Conservation (phyloP, 345 rosid species). For the Arabidopsis thaliana region TAIR10.1 NC_003070.9:22467501-22468000, state of each 20-base stretch:
- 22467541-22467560: slow-evolving; percentile 15
- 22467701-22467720: slow-evolving; percentile 5
- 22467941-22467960: slow-evolving; percentile 98
- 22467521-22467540: slow-evolving; percentile 27
- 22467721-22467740: slow-evolving; percentile 15
- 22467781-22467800: slow-evolving; percentile 4
- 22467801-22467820: slow-evolving; percentile 9
- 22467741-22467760: slow-evolving; percentile 7
- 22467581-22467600: slow-evolving; percentile 6
- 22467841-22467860: slow-evolving; percentile 17
- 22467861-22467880: background rate
- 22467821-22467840: slow-evolving; percentile 10
- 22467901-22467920: slow-evolving; percentile 88
- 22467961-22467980: slow-evolving; percentile 96
- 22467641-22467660: slow-evolving; percentile 21
- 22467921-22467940: slow-evolving; percentile 92
- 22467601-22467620: slow-evolving; percentile 17
- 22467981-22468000: slow-evolving; percentile 85
- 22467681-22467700: background rate
- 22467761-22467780: slow-evolving; percentile 24
- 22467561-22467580: background rate
- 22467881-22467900: slow-evolving; percentile 31
- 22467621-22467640: slow-evolving; percentile 22
- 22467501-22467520: slow-evolving; percentile 19
- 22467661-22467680: slow-evolving; percentile 26